Percentiles rank a stretch among this genome's conserved stretches.
These are phyloP conservation scores for Leccinum variicolor DNA, from an alignment of 768 basidiomycete genomes.

Conservation along the genomic window DNA sequence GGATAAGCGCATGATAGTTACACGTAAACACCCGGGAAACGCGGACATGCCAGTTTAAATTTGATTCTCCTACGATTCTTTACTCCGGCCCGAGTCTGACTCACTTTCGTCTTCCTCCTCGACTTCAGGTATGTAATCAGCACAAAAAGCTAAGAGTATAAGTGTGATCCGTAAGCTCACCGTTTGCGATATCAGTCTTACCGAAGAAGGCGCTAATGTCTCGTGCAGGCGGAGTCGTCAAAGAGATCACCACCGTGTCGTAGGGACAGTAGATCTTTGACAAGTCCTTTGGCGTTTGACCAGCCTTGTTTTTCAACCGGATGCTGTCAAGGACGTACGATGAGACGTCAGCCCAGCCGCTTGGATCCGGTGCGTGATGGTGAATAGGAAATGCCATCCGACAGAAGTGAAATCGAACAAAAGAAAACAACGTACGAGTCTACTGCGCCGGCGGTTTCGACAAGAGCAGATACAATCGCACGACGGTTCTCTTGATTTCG, in stretches of 20 bases:
- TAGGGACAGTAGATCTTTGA: slow-evolving; percentile 17
- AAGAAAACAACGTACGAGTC: slow-evolving; percentile 19
- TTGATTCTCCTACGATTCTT: not conserved
- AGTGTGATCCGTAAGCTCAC: slow-evolving; percentile 4
- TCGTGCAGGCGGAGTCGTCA: slow-evolving; percentile 21
- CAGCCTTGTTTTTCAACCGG: slow-evolving; percentile 22
- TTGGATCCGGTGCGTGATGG: not conserved
- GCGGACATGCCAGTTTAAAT: not conserved
- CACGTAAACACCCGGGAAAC: not conserved
- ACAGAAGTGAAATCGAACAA: not conserved
- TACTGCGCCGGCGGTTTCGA: slow-evolving; percentile 20
- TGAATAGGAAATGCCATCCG: not conserved
- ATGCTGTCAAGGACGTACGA: slow-evolving; percentile 12
- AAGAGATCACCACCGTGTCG: slow-evolving; percentile 14
- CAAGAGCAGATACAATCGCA: slow-evolving; percentile 21
- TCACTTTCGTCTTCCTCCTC: not conserved
- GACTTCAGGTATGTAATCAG: slow-evolving; percentile 5
- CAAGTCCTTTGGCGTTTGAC: slow-evolving; percentile 26
- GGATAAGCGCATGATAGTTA: not conserved
- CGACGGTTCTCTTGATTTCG: slow-evolving; percentile 9
- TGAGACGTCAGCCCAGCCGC: not conserved
- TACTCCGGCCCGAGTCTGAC: not conserved
- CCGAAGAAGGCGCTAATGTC: slow-evolving; percentile 6
- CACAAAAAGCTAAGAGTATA: not conserved
- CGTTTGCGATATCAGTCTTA: slow-evolving; percentile 16